Percentiles rank a stretch among this genome's conserved stretches.
These are phyloP conservation scores for Cynanchum wilfordii DNA, from an alignment of 257 asterid species.

Conservation along the genomic window DNA sequence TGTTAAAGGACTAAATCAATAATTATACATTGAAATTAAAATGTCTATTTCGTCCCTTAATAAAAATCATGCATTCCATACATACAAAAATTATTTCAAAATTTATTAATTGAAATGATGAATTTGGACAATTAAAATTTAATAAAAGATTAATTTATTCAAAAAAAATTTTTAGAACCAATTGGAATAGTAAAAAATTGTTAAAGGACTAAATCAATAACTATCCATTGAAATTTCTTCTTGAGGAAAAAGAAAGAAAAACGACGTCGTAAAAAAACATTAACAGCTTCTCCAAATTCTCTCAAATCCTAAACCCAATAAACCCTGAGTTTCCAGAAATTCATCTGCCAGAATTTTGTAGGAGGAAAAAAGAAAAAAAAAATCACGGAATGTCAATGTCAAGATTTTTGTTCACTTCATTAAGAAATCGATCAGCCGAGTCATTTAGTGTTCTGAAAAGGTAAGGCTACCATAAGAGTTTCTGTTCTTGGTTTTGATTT, in stretches of 20 bases:
- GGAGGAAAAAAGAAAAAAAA: no score
- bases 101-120: no score
- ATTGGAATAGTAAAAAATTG: no score
- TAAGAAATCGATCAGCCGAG: constrained; percentile 17
- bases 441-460: constrained; percentile 5
- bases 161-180: no score
- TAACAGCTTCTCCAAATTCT: background rate
- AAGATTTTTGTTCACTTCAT: constrained; percentile 10
- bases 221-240: background rate
- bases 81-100: no score
- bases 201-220: no score
- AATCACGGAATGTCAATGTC: constrained; percentile 6
- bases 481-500: background rate
- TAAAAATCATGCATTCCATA: no score
- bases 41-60: no score
- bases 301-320: background rate
- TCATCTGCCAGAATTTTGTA: background rate
- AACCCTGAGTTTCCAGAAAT: constrained; percentile 2
- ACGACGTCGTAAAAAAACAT: constrained; percentile 14
- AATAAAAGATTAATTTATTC: no score
- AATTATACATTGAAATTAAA: no score
- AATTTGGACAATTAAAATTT: no score
- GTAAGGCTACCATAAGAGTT: constrained; percentile 1
- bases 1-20: no score
- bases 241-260: constrained; percentile 2